Base-by-base conservation (phyloP, 768 basidiomycete genomes). In the Fomitopsis pulvina region DNA sequence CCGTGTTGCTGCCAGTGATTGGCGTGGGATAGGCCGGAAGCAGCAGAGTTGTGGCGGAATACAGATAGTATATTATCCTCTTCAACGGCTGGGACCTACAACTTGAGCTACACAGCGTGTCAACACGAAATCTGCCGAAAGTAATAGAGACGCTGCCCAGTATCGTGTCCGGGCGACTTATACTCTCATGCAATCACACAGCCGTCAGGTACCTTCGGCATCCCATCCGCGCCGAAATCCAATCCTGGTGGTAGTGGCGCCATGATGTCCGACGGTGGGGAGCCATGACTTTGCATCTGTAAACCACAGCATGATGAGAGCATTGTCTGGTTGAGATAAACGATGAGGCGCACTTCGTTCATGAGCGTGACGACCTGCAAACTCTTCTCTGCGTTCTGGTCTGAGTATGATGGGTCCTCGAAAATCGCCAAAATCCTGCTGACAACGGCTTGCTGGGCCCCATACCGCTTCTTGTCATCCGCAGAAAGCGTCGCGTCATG, bases 221-320 rank as follows among this genome's bases (percentile, higher is more conserved):
- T 60, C 11, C 81, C 82, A 44, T 85, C 82, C 1, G 71, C 41
- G 0, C 78, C 80, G 22, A 83, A 54, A 6, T 67, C 71, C 25
- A 80, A 66, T n/a, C 85, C 87, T 2, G 86, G 77, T 0, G 91
- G 91, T 42, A 92, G 71, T 0, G 81, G 78, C 1, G 89, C 91
- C 86, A 92, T 91, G 44, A 92, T 76, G 57, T 89, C 87, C 18
- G 77, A 60, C 2, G 91, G 91, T 0, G 89, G 91, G 3, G 84
- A 77, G 5, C 91, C 90, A 48, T 80, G 74, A 2, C 72, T 69
- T 74, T 93, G 90, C 76, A 93, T 82, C 87, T 90, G 53, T 27
- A 45, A 25, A 41, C 45, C 27, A 41, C 14, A 37, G 37, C 11
- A 21, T n/a, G 22, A 25, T 37, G 32, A 51, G 5, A 16, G 48